Conservation (phyloP, 2,329 filamentous ascomycete genomes). For the Trichoderma lentiforme region DNA sequence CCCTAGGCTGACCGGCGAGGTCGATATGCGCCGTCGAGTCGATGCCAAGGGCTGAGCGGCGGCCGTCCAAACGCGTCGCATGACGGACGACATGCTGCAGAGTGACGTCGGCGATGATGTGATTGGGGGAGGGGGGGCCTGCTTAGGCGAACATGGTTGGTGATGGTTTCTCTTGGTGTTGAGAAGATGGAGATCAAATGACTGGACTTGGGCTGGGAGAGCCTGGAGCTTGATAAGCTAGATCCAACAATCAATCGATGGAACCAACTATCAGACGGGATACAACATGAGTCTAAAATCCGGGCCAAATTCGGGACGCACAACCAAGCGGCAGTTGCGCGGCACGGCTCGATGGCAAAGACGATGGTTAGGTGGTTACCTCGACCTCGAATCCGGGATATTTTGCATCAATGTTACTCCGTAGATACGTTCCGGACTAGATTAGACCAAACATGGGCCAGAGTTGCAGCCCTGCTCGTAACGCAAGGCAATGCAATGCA, state of each 20-base stretch:
- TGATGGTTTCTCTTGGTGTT: neutral
- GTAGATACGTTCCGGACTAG: no score
- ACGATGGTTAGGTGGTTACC: no score
- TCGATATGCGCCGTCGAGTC: constrained; percentile 35
- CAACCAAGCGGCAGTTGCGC: no score
- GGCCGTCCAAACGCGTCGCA: neutral
- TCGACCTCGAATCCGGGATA: no score
- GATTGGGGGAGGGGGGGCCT: neutral
- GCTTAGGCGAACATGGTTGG: neutral
- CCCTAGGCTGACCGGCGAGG: neutral
- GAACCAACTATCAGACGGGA: neutral
- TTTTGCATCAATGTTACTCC: no score
- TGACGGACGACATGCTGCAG: neutral
- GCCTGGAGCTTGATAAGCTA: neutral
- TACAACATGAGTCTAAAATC: neutral
- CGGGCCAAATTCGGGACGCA: neutral
- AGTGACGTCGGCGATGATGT: neutral
- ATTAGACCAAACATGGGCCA: no score
- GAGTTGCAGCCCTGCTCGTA: neutral
- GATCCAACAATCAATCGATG: neutral
- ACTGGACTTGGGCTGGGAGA: neutral
- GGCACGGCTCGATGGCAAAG: no score
- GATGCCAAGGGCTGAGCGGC: neutral
- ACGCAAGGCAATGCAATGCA: neutral
- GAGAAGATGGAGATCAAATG: neutral